Percentiles rank a stretch among this genome's conserved stretches.
phyloP scores from a whole-genome alignment of 2,329 filamentous ascomycete species.

The Epichloe bromicola region DNA sequence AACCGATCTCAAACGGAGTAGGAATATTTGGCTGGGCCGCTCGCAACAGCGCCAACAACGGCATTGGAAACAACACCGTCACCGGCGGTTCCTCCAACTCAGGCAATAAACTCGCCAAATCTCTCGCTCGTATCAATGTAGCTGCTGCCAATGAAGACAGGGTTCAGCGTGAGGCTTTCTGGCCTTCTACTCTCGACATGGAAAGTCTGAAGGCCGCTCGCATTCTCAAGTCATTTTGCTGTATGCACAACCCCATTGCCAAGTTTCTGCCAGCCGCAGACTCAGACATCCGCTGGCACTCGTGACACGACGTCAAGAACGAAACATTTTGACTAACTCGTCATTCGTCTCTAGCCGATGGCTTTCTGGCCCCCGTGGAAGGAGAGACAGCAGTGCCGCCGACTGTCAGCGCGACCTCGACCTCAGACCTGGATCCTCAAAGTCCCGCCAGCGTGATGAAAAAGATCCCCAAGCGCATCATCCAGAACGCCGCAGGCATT shows the following conservation, averaged over 20 bases:
- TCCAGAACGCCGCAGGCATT: conserved; percentile 78
- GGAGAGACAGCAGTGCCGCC: conserved; percentile 1
- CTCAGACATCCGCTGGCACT: background rate
- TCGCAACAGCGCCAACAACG: conserved; percentile 30
- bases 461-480: conserved; percentile 76
- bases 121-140: conserved; percentile 22
- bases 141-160: conserved; percentile 19
- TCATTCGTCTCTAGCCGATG: conserved; percentile 31
- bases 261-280: background rate
- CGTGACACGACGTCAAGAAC: background rate
- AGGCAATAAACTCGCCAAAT: conserved; percentile 5
- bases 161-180: conserved; percentile 54
- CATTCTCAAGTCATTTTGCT: conserved; percentile 83
- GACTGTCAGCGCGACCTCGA: conserved; percentile 10
- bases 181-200: conserved; percentile 73
- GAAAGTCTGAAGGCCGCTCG: conserved; percentile 87
- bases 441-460: conserved; percentile 46
- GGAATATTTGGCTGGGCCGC: conserved; percentile 32
- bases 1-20: conserved; percentile 8
- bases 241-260: conserved; percentile 27
- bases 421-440: conserved; percentile 24
- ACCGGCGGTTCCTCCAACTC: background rate
- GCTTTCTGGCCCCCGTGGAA: conserved; percentile 37
- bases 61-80: conserved; percentile 7
- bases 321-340: conserved; percentile 2